Evolutionary conservation across 345 rosid genomes (phyloP).

Genomic region (Populus tremula): DNA sequence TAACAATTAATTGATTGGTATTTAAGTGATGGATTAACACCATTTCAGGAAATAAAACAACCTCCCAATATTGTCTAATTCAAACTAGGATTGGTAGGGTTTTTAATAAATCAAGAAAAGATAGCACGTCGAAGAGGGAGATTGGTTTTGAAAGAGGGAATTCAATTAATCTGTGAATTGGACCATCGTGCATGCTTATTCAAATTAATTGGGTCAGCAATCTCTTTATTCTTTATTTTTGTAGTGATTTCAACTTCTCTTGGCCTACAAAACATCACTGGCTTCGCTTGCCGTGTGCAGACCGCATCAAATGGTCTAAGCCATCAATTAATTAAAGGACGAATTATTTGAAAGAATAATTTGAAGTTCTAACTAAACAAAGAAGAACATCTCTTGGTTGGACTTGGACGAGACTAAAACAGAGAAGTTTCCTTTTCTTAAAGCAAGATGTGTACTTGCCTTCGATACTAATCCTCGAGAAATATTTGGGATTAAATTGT

Average conservation of each 20-base stretch:
- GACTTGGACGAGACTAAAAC: neutral
- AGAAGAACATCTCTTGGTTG: neutral
- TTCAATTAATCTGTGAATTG: neutral
- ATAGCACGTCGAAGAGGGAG: neutral
- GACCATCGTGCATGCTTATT: neutral
- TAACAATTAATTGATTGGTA: neutral
- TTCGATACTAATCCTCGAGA: neutral
- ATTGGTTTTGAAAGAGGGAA: too few species aligned
- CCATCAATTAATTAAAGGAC: neutral
- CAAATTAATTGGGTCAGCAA: slow-evolving; percentile 1
- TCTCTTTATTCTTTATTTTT: neutral
- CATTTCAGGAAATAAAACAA: neutral
- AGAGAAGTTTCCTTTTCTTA: neutral
- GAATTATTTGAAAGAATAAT: neutral
- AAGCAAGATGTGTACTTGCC: neutral
- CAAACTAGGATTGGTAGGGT: neutral
- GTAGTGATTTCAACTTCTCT: neutral
- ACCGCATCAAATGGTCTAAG: neutral
- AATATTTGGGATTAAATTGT: neutral
- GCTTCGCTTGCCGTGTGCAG: neutral
- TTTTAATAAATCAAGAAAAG: neutral
- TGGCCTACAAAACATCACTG: slow-evolving; percentile 2
- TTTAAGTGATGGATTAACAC: neutral
- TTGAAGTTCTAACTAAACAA: neutral
- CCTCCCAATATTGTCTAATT: neutral